These are phyloP conservation scores for Trichoderma arundinaceum DNA, from an alignment of 2,329 filamentous ascomycete species.

Conservation along the genomic window DNA sequence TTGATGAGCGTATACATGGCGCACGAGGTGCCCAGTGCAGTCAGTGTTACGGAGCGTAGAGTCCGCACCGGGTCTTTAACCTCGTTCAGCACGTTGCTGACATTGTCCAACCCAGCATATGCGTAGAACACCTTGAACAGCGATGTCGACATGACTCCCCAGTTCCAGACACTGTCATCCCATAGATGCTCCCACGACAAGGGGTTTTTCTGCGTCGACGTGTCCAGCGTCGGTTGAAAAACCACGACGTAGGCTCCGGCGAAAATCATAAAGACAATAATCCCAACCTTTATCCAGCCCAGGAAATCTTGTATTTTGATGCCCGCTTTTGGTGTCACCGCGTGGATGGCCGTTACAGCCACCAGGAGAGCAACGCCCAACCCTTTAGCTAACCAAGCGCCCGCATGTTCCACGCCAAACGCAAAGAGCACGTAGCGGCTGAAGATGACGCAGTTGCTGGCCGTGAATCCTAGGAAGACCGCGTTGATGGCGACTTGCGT, in stretches of 20 bases:
- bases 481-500: conserved; percentile 68
- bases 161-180: conserved; percentile 71
- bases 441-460: conserved; percentile 73
- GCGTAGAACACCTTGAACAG: conserved; percentile 74
- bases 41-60: conserved; percentile 64
- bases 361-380: conserved; percentile 64
- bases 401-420: conserved; percentile 55
- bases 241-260: conserved; percentile 65
- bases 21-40: conserved; percentile 65
- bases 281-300: conserved; percentile 66
- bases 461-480: conserved; percentile 69
- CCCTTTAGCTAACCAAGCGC: conserved; percentile 57
- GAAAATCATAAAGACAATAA: conserved; percentile 66
- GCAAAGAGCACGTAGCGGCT: conserved; percentile 69
- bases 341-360: conserved; percentile 63
- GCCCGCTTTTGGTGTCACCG: conserved; percentile 61
- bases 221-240: conserved; percentile 43
- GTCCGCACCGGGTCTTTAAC: conserved; percentile 71
- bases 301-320: conserved; percentile 65
- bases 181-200: conserved; percentile 61
- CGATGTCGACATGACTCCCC: conserved; percentile 69
- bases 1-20: conserved; percentile 71
- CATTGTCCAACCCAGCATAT: conserved; percentile 68
- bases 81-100: conserved; percentile 74
- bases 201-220: conserved; percentile 29